Evolutionary conservation across 148 eudicot genomes (phyloP).

Genomic region (Polygonum maritimum): DNA sequence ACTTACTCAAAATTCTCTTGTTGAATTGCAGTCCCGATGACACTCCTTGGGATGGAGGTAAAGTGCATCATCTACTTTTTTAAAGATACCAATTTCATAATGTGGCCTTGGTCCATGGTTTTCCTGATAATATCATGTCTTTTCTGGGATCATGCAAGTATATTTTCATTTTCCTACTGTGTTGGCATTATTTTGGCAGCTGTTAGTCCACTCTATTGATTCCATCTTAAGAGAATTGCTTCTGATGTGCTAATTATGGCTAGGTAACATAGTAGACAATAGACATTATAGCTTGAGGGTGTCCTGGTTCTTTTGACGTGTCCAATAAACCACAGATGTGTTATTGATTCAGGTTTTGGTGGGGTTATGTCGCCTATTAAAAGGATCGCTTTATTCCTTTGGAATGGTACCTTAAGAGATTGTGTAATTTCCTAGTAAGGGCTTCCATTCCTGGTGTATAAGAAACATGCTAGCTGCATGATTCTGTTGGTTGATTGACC

Average conservation of each 20-base stretch:
- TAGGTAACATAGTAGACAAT: background rate
- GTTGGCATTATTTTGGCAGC: background rate
- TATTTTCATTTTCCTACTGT: background rate
- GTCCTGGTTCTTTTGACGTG: background rate
- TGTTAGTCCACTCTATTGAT: background rate
- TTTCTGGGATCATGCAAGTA: background rate
- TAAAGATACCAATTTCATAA: background rate
- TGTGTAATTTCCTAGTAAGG: background rate
- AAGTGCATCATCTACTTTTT: background rate
- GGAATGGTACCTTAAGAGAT: background rate
- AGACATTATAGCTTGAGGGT: background rate
- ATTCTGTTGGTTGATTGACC: background rate
- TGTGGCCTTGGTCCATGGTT: background rate
- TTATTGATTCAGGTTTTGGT: background rate
- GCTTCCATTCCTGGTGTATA: background rate
- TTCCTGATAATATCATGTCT: background rate
- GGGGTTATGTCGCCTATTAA: background rate
- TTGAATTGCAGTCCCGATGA: constrained; percentile 60
- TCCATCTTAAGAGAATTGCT: background rate
- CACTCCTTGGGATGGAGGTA: constrained; percentile 80
- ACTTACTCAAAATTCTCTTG: background rate
- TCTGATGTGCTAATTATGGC: background rate
- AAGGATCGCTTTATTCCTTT: too few relatives aligned
- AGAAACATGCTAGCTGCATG: background rate
- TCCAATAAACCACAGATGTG: background rate